Evolutionary conservation across 352 stramenopile genomes (phyloP), one percentile per base, ranked within the genome.

Genomic region (Globisporangium acanthophoron): DNA sequence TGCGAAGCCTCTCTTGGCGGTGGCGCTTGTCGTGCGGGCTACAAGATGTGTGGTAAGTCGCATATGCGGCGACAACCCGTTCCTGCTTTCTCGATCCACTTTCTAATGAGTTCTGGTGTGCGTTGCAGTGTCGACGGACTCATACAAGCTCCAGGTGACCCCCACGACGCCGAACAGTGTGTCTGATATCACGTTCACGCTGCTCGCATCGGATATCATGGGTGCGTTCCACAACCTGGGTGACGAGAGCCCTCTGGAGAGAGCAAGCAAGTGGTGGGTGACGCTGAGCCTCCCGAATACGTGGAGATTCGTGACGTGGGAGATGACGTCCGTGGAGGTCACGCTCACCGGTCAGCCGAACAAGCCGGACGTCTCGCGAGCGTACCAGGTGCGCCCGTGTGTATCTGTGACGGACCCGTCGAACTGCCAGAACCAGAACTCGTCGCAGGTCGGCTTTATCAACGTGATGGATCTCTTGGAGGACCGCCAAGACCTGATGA

Each of bases 261-360:
- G 56, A 24, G 67, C 65, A 9, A 81, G 63, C 41, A 82, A 86
- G 8, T 92, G 82, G 80, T 92, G 82, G 82, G 64, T 92, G 55
- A 79, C 76, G 1, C 82, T 92, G 43, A 79, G 64, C 2, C 70
- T 92, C 0, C 82, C 80, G 11, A 61, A 43, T 24, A 75, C 66
- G 24, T 92, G 82, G 82, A 72, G 78, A 56, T 92, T 89, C 52
- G 80, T 92, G 18, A 61, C 70, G 9, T 90, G 80, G 82, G 61
- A 71, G 31, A 83, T 70, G 54, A 90, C 82, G 49, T 65, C 58
- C 2, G 69, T 81, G 6, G 50, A 77, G 24, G 77, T 87, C n/a
- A 76, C 68, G 11, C 56, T 90, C 49, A 61, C 59, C 1, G 61
- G 52, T 13, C 43, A 55, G 55, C 60, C 29, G 56, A 76, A 48